phyloP scores from a whole-genome alignment of 345 rosid genomes.

The rapeseed (Brassica napus) region DNA sequence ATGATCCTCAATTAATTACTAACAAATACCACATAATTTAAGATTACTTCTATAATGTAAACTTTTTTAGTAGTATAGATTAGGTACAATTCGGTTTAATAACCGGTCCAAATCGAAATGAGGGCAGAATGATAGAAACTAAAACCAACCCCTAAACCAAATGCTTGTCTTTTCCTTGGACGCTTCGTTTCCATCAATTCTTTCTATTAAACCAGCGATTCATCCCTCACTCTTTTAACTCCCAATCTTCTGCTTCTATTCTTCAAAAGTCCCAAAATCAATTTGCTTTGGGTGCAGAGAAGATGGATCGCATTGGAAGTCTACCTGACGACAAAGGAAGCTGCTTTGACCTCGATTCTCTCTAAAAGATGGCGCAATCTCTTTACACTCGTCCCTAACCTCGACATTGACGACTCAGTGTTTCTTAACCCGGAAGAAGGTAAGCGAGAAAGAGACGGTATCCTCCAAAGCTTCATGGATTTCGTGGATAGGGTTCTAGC shows the following conservation, averaged over 20 bases:
- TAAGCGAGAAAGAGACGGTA: neutral
- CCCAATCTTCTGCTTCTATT: neutral
- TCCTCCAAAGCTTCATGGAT: neutral
- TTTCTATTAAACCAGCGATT: neutral
- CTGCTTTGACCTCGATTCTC: neutral
- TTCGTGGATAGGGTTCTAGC: neutral
- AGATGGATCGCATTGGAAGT: neutral
- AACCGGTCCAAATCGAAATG: neutral
- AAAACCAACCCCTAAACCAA: neutral
- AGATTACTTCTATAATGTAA: too few species aligned
- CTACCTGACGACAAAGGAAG: neutral
- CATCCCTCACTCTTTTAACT: neutral
- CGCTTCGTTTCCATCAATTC: neutral
- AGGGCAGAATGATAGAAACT: neutral
- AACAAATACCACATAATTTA: too few species aligned
- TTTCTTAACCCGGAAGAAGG: conserved; percentile 8
- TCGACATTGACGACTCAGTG: conserved; percentile 11
- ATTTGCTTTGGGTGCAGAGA: neutral
- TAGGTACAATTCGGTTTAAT: neutral
- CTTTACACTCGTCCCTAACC: neutral
- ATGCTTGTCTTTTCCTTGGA: neutral
- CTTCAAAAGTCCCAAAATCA: neutral
- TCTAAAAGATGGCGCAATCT: neutral
- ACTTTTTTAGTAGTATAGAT: too few species aligned
- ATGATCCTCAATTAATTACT: neutral